Conservation (phyloP, 2,329 filamentous ascomycete species). For the Fusarium sp. region DNA sequence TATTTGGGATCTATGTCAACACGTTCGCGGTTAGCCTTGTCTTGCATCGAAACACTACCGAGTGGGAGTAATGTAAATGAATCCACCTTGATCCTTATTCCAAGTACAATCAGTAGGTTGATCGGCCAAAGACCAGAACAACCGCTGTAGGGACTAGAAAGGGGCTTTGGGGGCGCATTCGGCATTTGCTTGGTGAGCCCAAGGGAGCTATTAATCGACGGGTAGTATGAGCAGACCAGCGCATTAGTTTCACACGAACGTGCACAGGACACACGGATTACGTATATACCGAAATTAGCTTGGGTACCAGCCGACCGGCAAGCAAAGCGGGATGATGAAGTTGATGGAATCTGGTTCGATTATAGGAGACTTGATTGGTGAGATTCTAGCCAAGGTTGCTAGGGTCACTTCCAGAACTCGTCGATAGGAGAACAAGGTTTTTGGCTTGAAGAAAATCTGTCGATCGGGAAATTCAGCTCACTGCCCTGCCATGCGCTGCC, state of each 20-base stretch:
- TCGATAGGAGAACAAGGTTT: slow-evolving; percentile 37
- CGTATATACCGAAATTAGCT: slow-evolving; percentile 31
- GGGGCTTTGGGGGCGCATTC: background rate
- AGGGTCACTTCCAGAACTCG: slow-evolving; percentile 39
- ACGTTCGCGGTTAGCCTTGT: slow-evolving; percentile 26
- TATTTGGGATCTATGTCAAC: background rate
- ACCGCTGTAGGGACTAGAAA: background rate
- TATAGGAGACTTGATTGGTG: slow-evolving; percentile 25
- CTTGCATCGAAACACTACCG: slow-evolving; percentile 25
- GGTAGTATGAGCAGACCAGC: slow-evolving; percentile 7
- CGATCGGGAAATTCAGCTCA: slow-evolving; percentile 34
- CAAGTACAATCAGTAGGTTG: background rate
- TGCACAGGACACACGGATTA: slow-evolving; percentile 18
- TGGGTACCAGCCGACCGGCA: slow-evolving; percentile 32
- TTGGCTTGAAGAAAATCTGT: slow-evolving; percentile 38
- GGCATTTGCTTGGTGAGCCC: slow-evolving; percentile 14
- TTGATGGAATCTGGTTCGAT: slow-evolving; percentile 9
- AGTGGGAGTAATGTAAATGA: background rate
- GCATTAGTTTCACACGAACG: slow-evolving; percentile 18
- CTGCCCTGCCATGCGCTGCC: background rate
- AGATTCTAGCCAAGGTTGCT: slow-evolving; percentile 13
- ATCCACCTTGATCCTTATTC: background rate
- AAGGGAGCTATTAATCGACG: slow-evolving; percentile 1
- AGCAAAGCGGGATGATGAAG: slow-evolving; percentile 33
- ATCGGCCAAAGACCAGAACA: background rate